phyloP scores from a whole-genome alignment of 2,329 filamentous ascomycete genomes.

The Penicillium sp. region DNA sequence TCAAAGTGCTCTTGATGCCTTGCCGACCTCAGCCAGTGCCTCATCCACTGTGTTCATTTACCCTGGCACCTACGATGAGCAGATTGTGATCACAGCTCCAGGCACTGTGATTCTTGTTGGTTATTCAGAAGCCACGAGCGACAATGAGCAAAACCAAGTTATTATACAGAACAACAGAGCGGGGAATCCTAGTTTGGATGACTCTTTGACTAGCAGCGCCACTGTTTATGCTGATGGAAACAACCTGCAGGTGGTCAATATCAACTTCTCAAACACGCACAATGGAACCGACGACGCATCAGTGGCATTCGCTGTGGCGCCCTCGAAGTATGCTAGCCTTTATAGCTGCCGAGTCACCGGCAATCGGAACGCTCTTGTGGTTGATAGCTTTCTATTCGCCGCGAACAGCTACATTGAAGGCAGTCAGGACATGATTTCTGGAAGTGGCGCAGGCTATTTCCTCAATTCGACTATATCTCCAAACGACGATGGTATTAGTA shows the following conservation, averaged over 20 bases:
- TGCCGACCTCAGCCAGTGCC: conserved; percentile 32
- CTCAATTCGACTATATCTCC: conserved; percentile 36
- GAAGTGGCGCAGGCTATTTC: conserved; percentile 48
- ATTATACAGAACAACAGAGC: conserved; percentile 35
- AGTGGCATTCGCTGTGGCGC: conserved; percentile 41
- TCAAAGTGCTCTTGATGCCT: conserved; percentile 37
- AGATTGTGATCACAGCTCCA: conserved; percentile 39
- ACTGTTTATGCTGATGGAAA: conserved; percentile 43
- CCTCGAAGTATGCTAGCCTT: conserved; percentile 41
- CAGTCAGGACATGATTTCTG: conserved; percentile 47
- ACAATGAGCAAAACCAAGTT: conserved; percentile 39
- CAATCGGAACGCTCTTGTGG: conserved; percentile 39
- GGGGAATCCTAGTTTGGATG: conserved; percentile 35
- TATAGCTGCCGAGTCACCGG: conserved; percentile 39
- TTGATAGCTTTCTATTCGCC: conserved; percentile 40
- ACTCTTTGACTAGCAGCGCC: conserved; percentile 38
- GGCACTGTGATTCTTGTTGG: conserved; percentile 44
- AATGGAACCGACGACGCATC: conserved; percentile 35
- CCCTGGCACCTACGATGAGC: conserved; percentile 41
- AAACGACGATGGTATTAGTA: conserved; percentile 35
- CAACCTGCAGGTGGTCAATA: conserved; percentile 38
- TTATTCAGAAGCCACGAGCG: conserved; percentile 36
- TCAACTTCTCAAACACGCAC: conserved; percentile 42
- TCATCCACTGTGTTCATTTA: conserved; percentile 41
- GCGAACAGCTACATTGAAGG: conserved; percentile 44